Percentiles rank a stretch among this genome's conserved stretches.
Conservation (phyloP, 2,329 filamentous ascomycete species). For the Fusarium sp. region DNA sequence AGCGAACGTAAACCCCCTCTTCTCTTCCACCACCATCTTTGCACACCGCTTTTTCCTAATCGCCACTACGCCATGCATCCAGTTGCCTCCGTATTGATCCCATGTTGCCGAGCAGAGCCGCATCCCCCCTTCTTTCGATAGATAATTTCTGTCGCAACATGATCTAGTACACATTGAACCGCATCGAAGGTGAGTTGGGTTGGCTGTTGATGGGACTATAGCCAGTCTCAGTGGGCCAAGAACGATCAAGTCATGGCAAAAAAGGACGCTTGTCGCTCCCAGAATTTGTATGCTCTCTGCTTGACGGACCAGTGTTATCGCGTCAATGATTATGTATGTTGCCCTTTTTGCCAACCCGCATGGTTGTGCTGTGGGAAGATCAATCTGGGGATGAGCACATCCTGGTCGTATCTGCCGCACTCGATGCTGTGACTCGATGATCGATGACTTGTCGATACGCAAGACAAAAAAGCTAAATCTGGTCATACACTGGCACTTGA, state of each 20-base stretch:
- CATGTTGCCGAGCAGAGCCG: constrained; percentile 31
- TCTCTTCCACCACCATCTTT: constrained; percentile 37
- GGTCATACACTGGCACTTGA: constrained; percentile 7
- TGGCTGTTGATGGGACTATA: constrained; percentile 7
- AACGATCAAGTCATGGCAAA: constrained; percentile 2
- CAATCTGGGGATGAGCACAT: constrained; percentile 6
- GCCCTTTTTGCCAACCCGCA: constrained; percentile 17
- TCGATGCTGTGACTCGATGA: constrained; percentile 10
- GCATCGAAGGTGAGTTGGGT: constrained; percentile 7
- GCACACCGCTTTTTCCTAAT: constrained; percentile 42
- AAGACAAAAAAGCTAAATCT: constrained; percentile 1
- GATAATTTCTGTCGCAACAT: constrained; percentile 4
- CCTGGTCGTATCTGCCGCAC: constrained; percentile 15
- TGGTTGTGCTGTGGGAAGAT: constrained; percentile 12
- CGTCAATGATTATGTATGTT: constrained; percentile 12
- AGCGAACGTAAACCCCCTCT: constrained; percentile 35
- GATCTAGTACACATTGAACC: constrained; percentile 4
- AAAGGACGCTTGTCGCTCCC: constrained; percentile 9
- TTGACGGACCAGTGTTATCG: neutral
- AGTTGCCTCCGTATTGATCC: constrained; percentile 8
- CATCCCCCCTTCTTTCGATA: constrained; percentile 26
- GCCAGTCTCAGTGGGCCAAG: neutral
- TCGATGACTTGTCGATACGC: constrained; percentile 10
- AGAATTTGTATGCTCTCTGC: constrained; percentile 7
- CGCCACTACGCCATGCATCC: constrained; percentile 14